These are phyloP conservation scores for Phytopythium delawarense DNA, from an alignment of 352 stramenopile species.

Conservation along the genomic window DNA sequence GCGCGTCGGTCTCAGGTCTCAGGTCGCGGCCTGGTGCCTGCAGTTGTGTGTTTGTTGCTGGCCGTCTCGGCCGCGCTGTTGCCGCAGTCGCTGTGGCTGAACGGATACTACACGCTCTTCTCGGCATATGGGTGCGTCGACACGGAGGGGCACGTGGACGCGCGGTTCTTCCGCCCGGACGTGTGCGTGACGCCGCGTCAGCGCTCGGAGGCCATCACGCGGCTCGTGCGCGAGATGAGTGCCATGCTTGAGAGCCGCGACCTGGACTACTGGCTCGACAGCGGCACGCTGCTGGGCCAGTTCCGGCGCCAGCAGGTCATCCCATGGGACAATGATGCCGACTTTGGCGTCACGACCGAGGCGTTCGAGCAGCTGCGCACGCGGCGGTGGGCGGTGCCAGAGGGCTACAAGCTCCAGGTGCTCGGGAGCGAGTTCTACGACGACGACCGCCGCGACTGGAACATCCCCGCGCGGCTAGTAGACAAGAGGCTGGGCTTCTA, in stretches of 20 bases:
- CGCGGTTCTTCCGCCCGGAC: constrained; percentile 25
- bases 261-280: constrained; percentile 68
- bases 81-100: constrained; percentile 3
- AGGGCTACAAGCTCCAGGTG: constrained; percentile 46
- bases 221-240: constrained; percentile 37
- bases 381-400: constrained; percentile 18
- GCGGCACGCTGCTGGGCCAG: constrained; percentile 53
- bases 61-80: neutral
- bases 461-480: constrained; percentile 53
- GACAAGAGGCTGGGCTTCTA: constrained; percentile 61
- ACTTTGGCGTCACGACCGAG: constrained; percentile 45
- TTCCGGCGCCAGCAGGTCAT: constrained; percentile 46
- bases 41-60: constrained; percentile 1
- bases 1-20: neutral
- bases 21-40: neutral
- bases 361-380: constrained; percentile 37
- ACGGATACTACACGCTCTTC: constrained; percentile 3
- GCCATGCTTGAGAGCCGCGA: constrained; percentile 31
- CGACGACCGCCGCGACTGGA: constrained; percentile 34
- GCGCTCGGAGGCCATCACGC: constrained; percentile 32
- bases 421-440: constrained; percentile 33
- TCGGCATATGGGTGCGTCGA: constrained; percentile 23
- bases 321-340: constrained; percentile 46
- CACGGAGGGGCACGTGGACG: constrained; percentile 38
- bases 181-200: constrained; percentile 33